Conservation (phyloP, 2,329 filamentous ascomycete genomes). For the Venturia carpophila region DNA sequence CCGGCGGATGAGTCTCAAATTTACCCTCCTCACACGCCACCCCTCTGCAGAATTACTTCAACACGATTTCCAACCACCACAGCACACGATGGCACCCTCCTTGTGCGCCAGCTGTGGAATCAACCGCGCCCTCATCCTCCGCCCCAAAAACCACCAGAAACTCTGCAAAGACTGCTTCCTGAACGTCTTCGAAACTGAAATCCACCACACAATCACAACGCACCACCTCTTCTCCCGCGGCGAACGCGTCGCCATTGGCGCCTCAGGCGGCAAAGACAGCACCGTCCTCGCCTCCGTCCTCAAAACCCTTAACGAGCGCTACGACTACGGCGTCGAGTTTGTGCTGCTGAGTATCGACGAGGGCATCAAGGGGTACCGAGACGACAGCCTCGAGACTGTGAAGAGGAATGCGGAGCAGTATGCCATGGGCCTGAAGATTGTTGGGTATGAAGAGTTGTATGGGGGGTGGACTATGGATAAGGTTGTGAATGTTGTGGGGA, state of each 20-base stretch:
- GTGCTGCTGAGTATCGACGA: slow-evolving; percentile 90
- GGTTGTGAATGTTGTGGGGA: slow-evolving; percentile 90
- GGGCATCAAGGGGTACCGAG: slow-evolving; percentile 92
- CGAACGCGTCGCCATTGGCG: slow-evolving; percentile 86
- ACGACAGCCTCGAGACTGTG: slow-evolving; percentile 92
- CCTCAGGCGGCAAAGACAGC: slow-evolving; percentile 94
- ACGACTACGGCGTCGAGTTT: slow-evolving; percentile 78
- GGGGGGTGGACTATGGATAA: slow-evolving; percentile 97
- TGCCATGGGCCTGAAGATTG: slow-evolving; percentile 81
- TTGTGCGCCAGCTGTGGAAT: slow-evolving; percentile 68
- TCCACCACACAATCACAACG: slow-evolving; percentile 82
- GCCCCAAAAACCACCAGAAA: slow-evolving; percentile 91
- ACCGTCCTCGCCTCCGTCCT: slow-evolving; percentile 91
- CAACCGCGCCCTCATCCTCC: slow-evolving; percentile 76
- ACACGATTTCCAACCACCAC: neutral
- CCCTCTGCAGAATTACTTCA: neutral
- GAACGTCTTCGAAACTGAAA: slow-evolving; percentile 78
- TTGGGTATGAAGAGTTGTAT: slow-evolving; percentile 89
- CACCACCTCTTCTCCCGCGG: slow-evolving; percentile 74
- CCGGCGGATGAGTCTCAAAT: neutral
- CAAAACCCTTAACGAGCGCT: slow-evolving; percentile 85
- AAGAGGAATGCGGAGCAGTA: slow-evolving; percentile 90
- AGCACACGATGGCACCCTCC: slow-evolving; percentile 60
- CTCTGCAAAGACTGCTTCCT: slow-evolving; percentile 89
- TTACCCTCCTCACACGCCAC: neutral